A percentile compares a stretch with the other conserved stretches of the same genome.
Conservation (phyloP, 306 rosid genomes). For the Pterocarpus macrocarpus region DNA sequence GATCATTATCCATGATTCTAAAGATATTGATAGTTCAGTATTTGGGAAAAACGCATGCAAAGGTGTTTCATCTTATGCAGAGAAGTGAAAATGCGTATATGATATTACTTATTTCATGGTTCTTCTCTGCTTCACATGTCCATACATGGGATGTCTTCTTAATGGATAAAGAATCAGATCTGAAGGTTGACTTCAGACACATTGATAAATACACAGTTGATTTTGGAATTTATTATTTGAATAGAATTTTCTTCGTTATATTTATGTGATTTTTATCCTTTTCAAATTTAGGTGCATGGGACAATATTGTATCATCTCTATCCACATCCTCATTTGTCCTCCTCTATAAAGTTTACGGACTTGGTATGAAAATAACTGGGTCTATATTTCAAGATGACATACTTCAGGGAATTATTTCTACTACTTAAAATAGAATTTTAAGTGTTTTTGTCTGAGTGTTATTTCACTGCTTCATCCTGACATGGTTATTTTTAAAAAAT, state of each 20-base stretch:
- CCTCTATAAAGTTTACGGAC: constrained; percentile 62
- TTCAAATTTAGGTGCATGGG: constrained; percentile 68
- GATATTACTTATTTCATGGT: constrained; percentile 69
- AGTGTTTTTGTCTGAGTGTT: too few species aligned
- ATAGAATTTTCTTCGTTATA: neutral
- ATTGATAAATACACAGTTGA: constrained; percentile 10
- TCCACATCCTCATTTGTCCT: constrained; percentile 74
- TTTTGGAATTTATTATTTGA: constrained; percentile 16
- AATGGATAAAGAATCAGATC: constrained; percentile 71
- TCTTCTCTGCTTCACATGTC: constrained; percentile 66
- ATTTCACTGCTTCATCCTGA: too few species aligned
- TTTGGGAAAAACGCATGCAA: constrained; percentile 51
- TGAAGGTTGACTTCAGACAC: constrained; percentile 59
- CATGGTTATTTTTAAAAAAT: too few species aligned
- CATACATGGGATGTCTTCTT: constrained; percentile 77
- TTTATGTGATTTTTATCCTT: constrained; percentile 9
- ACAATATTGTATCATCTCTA: constrained; percentile 68
- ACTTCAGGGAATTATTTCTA: neutral
- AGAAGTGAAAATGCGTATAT: constrained; percentile 69
- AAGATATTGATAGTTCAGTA: constrained; percentile 62
- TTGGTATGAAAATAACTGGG: constrained; percentile 64
- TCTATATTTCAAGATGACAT: neutral
- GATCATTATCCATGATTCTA: constrained; percentile 50
- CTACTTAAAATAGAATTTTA: too few species aligned
- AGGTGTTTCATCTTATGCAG: constrained; percentile 55